Conservation (phyloP, 306 rosid genomes). For the Trifolium subterraneum region DNA sequence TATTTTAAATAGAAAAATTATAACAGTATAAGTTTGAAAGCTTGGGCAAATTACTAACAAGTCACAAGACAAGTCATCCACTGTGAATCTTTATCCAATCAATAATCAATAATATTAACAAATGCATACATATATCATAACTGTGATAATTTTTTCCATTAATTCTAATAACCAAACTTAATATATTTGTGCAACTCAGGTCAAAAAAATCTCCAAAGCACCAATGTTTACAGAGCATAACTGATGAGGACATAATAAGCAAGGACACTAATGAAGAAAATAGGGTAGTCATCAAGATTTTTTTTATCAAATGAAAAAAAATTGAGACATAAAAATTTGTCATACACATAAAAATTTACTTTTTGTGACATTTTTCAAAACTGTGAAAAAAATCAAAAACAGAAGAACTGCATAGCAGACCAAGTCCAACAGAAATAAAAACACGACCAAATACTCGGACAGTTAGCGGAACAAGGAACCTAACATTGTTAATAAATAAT, state of each 20-base stretch:
- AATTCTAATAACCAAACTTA: slow-evolving; percentile 29
- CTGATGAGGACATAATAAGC: not conserved
- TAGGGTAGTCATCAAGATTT: not conserved
- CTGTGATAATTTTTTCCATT: slow-evolving; percentile 20
- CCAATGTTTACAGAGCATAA: not conserved
- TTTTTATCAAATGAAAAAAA: slow-evolving; percentile 18
- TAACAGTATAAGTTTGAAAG: slow-evolving; percentile 13
- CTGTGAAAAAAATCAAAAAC: slow-evolving; percentile 20
- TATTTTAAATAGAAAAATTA: slow-evolving; percentile 19
- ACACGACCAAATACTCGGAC: slow-evolving; percentile 3
- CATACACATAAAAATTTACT: slow-evolving; percentile 1
- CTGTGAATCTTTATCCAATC: slow-evolving; percentile 1
- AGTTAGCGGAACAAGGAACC: slow-evolving; percentile 33
- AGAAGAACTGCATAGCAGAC: slow-evolving; percentile 25
- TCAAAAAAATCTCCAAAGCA: slow-evolving; percentile 8
- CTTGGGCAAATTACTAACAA: slow-evolving; percentile 31
- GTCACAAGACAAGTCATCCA: slow-evolving; percentile 17
- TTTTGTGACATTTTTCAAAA: slow-evolving; percentile 15
- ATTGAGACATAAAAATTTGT: slow-evolving; percentile 29
- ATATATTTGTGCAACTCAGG: slow-evolving; percentile 21
- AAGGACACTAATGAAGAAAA: not conserved
- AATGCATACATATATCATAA: not conserved
- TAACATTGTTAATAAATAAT: slow-evolving; percentile 28
- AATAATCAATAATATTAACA: not conserved
- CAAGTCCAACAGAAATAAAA: slow-evolving; percentile 27